Conservation (phyloP, 208 protist species). For the Acanthamoeba sp. region DNA sequence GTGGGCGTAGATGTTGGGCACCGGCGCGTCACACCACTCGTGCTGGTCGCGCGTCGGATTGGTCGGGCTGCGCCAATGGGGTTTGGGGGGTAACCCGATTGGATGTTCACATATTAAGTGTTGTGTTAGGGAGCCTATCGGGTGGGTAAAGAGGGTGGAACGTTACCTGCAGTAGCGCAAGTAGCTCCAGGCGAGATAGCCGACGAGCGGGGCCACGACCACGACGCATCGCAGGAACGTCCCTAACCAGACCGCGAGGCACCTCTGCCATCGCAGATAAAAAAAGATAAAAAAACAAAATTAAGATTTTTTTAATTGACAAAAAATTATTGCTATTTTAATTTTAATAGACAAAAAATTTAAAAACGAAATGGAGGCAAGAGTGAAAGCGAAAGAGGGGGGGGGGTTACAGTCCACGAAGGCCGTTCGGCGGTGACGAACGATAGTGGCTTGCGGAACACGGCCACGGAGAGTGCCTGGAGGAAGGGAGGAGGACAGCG, state of each 20-base stretch:
- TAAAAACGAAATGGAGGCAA: not conserved
- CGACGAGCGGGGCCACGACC: constrained; percentile 72
- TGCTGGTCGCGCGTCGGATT: not conserved
- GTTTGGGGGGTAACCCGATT: too few relatives aligned
- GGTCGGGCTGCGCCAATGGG: not conserved
- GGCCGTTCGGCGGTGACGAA: not conserved
- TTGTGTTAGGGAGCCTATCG: too few relatives aligned
- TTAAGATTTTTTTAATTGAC: too few relatives aligned
- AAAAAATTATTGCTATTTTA: too few relatives aligned
- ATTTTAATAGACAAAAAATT: too few relatives aligned
- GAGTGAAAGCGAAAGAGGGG: not conserved
- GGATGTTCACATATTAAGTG: too few relatives aligned
- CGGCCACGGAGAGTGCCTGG: not conserved
- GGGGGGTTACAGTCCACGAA: not conserved
- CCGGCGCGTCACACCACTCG: constrained; percentile 65
- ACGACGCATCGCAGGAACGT: constrained; percentile 43
- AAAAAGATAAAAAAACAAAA: too few relatives aligned
- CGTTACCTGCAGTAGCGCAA: constrained; percentile 70
- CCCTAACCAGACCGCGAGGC: not conserved
- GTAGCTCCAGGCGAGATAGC: constrained; percentile 78
- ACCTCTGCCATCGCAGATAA: not conserved
- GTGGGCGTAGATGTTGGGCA: constrained; percentile 82
- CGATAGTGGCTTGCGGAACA: not conserved
- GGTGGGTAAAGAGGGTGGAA: too few relatives aligned
- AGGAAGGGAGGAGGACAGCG: constrained; percentile 16